Base-by-base conservation (phyloP, 352 stramenopile genomes). In the Phytopythium aichiense region DNA sequence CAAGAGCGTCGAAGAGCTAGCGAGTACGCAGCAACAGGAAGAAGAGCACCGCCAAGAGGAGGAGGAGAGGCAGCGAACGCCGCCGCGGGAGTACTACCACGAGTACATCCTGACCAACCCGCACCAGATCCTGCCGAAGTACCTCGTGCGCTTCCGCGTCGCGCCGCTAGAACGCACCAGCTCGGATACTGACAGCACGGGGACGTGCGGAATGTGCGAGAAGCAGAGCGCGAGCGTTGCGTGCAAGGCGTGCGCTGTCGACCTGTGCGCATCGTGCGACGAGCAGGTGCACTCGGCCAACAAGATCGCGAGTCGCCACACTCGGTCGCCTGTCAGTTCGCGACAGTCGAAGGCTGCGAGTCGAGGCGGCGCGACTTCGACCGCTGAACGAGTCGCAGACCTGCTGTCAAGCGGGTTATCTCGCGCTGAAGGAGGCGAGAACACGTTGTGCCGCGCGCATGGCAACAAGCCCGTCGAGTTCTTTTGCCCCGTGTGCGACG, bases 261-360 rank as follows among this genome's bases (percentile, higher is more conserved):
- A 87, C 22, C 74, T 92, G n/a, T 94, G 85, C 59, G 53, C 59
- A 2, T 55, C 67, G 23, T 94, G 85, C 50, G 85, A 94, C 61
- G 60, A 88, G 28, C 63, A 88, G 61, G 74, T 91, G 8, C 83
- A 94, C 62, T 90, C 79, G 15, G 81, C 85, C 6, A 94, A 94
- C 69, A 94, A 92, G 38, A 73, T 94, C 42, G 83, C 87, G 20
- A 74, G 81, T 38, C 77, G 84, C 13, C 85, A 94, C 60, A 84
- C 80, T 55, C 77, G 83, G 25, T 72, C 67, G 12, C 67, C 77
- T 13, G 51, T 84, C n/a, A 42, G 42, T 0, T 30, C 46, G 25
- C 58, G 50, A 20, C 42, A 4, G 7, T 16, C 59, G 38, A 57
- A 40, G 31, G 22, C 38, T 52, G 13, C 25, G 42, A 16, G 5